Evolutionary conservation across 2,329 filamentous ascomycete genomes (phyloP), one percentile per base, ranked within the genome.

Genomic region (Diaporthe nobilis): DNA sequence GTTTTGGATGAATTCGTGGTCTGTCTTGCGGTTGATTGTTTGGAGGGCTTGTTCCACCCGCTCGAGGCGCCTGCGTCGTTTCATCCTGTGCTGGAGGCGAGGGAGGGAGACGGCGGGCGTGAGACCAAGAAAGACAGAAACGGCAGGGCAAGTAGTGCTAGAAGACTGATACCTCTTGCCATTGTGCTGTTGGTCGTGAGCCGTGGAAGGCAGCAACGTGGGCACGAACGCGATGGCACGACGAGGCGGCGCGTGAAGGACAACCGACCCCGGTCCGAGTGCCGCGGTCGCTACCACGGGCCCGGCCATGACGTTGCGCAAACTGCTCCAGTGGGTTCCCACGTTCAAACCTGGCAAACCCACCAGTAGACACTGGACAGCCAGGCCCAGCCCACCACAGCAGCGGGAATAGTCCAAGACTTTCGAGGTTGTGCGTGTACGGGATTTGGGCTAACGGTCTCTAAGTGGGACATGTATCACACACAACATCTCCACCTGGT

Each of bases 1-100:
- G 15, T 67, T 71, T 2, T 53, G 49, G 51, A 75, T 12, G 51
- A 77, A 77, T 17, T 49, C 70, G 6, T 70, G 13, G 42, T 77
- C 76, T 25, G 73, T 31, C 28, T 73, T 75, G 10, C 31, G 42
- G 39, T 65, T 72, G 55, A 51, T 58, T 6, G n/a, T 20, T 10
- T 73, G 37, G 47, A 77, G 65, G 39, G 73, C 73, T 6, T 53
- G 39, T 39, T 77, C 70, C 9, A 75, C 28, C 13, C 34, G 70
- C 61, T 63, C 53, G 22, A 71, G 63, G 47, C 65, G 65, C 65
- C 65, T 55, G 37, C 47, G 47, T 7, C 70, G 73, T n/a, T 68
- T 37, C 47, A 58, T 71, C 39, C 49, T 74, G 47, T 25, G 57
- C 44, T 42, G n/a, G 39, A 58, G 70, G 9, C 15, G 44, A 17